phyloP scores from a whole-genome alignment of 805 yeast species.

The Lachancea waltii region DNA sequence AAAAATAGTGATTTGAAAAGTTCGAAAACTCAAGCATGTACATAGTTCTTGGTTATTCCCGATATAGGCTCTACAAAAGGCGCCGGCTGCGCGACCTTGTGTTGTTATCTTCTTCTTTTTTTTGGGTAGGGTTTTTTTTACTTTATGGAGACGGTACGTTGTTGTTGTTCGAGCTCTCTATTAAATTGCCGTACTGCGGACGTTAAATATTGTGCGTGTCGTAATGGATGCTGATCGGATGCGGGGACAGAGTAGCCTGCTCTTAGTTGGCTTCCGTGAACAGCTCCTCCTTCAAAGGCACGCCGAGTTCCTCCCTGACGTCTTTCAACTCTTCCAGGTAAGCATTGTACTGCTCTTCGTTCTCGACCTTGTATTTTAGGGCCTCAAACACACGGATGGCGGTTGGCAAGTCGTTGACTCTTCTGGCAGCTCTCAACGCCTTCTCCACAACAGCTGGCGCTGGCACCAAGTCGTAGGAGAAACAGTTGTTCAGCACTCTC shows the following conservation, averaged over 20 bases:
- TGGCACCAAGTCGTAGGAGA: conserved; percentile 97
- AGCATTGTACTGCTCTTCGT: conserved; percentile 87
- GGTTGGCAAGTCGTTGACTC: conserved; percentile 97
- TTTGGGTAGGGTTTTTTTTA: neutral
- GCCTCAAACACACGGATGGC: conserved; percentile 99
- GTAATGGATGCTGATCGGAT: neutral
- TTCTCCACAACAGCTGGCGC: conserved; percentile 93
- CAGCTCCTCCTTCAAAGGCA: conserved; percentile 87
- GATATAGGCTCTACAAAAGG: neutral
- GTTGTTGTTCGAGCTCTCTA: too few relatives aligned
- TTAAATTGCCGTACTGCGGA: too few relatives aligned
- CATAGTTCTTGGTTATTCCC: neutral
- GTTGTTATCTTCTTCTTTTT: too few relatives aligned
- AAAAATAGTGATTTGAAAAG: too few relatives aligned
- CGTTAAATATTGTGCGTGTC: neutral
- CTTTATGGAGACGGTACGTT: neutral
- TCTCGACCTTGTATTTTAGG: conserved; percentile 91
- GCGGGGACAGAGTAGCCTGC: neutral
- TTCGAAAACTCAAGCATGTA: too few relatives aligned
- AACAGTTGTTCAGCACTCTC: conserved; percentile 95
- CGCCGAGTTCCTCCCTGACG: conserved; percentile 85
- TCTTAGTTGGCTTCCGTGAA: conserved; percentile 34
- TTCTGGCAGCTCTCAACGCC: conserved; percentile 96
- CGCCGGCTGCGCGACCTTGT: too few relatives aligned
- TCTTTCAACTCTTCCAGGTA: conserved; percentile 92